These are phyloP conservation scores for Leccinum broughii DNA, from an alignment of 768 basidiomycete genomes.

Conservation along the genomic window DNA sequence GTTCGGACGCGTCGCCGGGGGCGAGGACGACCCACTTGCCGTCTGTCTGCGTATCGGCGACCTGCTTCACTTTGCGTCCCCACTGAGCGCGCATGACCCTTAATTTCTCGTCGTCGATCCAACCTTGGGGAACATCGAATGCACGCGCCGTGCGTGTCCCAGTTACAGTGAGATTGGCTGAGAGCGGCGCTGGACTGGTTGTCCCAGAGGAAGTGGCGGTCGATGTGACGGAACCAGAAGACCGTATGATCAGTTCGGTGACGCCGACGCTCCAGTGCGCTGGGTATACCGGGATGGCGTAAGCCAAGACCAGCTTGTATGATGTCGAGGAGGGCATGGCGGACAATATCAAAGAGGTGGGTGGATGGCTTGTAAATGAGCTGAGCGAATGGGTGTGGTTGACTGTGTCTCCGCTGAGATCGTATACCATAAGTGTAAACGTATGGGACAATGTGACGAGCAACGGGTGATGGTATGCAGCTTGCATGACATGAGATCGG, in stretches of 20 bases:
- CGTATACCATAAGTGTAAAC: slow-evolving; percentile 73
- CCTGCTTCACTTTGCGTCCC: slow-evolving; percentile 67
- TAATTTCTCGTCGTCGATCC: slow-evolving; percentile 68
- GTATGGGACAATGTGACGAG: slow-evolving; percentile 68
- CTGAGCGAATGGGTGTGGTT: slow-evolving; percentile 64
- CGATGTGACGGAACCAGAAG: slow-evolving; percentile 17
- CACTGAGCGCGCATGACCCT: slow-evolving; percentile 70
- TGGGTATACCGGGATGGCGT: slow-evolving; percentile 77
- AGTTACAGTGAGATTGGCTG: slow-evolving; percentile 46
- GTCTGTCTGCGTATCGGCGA: slow-evolving; percentile 81
- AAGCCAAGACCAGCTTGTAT: slow-evolving; percentile 75
- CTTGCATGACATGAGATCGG: slow-evolving; percentile 55
- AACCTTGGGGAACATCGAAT: slow-evolving; percentile 69
- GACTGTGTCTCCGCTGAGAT: slow-evolving; percentile 54
- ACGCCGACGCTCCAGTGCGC: slow-evolving; percentile 77
- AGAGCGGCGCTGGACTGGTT: slow-evolving; percentile 13
- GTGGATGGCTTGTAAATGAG: slow-evolving; percentile 79
- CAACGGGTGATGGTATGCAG: slow-evolving; percentile 76
- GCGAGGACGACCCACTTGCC: slow-evolving; percentile 85
- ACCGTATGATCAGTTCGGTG: slow-evolving; percentile 71
- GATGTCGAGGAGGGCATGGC: slow-evolving; percentile 48
- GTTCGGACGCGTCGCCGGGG: slow-evolving; percentile 45
- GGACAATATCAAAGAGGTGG: slow-evolving; percentile 78
- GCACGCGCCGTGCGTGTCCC: slow-evolving; percentile 66
- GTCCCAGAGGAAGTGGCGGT: slow-evolving; percentile 5